These are phyloP conservation scores for Gossypium gossypioides DNA, from an alignment of 441 rosid genomes.

Conservation along the genomic window DNA sequence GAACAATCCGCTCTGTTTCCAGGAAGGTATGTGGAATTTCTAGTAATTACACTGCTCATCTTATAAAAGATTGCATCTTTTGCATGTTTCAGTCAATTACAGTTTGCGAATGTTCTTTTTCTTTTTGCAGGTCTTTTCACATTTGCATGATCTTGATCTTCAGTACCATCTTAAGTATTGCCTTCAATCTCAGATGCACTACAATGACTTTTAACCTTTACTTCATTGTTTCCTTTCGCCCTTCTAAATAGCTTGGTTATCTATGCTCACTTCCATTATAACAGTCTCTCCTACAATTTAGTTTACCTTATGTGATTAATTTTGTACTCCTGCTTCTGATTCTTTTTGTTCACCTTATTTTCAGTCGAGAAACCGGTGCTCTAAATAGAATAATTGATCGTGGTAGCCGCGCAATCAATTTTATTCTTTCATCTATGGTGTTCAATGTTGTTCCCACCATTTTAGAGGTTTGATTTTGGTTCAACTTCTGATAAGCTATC, in stretches of 20 bases:
- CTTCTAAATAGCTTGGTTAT: background rate
- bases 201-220: background rate
- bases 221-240: background rate
- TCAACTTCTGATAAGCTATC: constrained; percentile 13
- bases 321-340: constrained; percentile 10
- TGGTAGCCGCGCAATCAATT: constrained; percentile 85
- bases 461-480: constrained; percentile 52
- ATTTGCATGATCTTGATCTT: constrained; percentile 77
- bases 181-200: constrained; percentile 10
- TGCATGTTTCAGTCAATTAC: constrained; percentile 2
- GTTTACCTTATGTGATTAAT: background rate
- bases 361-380: constrained; percentile 89
- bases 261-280: constrained; percentile 1
- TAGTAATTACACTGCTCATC: background rate
- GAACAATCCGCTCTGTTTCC: constrained; percentile 74
- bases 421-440: constrained; percentile 76
- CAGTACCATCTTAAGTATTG: constrained; percentile 71
- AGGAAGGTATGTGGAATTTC: constrained; percentile 45
- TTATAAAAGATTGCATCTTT: background rate
- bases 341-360: constrained; percentile 22
- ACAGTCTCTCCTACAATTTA: background rate
- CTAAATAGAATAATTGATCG: constrained; percentile 78
- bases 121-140: constrained; percentile 62
- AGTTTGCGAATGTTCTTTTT: background rate
- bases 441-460: constrained; percentile 86